phyloP scores from a whole-genome alignment of 1,284 basidiomycete species.

The Apiotrichum porosum region DNA sequence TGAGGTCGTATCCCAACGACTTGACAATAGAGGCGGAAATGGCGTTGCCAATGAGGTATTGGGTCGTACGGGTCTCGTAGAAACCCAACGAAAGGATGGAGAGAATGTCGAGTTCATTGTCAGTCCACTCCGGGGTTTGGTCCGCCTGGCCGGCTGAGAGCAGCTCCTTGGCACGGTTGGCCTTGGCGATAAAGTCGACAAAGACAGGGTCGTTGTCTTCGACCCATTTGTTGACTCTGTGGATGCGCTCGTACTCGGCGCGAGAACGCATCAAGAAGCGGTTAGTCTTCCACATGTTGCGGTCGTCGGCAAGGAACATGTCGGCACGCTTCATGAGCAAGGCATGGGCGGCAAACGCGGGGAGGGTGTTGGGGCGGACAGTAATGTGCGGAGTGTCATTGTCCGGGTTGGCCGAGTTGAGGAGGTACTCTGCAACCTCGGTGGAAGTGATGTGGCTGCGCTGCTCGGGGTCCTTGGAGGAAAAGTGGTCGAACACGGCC shows the following conservation, averaged over 20 bases:
- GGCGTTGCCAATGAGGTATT: conserved; percentile 60
- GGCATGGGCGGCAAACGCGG: conserved; percentile 64
- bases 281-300: conserved; percentile 57
- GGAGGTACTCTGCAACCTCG: conserved; percentile 30
- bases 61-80: conserved; percentile 58
- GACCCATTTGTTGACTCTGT: conserved; percentile 58
- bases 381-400: conserved; percentile 4
- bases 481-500: conserved; percentile 30
- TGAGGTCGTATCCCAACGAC: conserved; percentile 44
- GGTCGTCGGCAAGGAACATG: conserved; percentile 61
- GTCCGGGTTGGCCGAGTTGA: conserved; percentile 12
- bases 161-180: conserved; percentile 51
- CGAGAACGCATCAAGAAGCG: conserved; percentile 66
- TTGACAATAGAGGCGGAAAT: conserved; percentile 62
- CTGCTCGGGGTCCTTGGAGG: conserved; percentile 4
- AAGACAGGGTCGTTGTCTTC: conserved; percentile 51
- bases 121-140: conserved; percentile 52
- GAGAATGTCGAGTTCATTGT: conserved; percentile 62
- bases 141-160: not conserved
- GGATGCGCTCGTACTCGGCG: conserved; percentile 58
- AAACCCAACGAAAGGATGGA: conserved; percentile 63
- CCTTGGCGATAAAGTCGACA: conserved; percentile 59
- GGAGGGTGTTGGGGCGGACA: conserved; percentile 27
- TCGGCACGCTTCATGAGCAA: conserved; percentile 63
- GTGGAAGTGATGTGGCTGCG: conserved; percentile 28